Conservation (phyloP, 352 stramenopile genomes). For the Globisporangium middletonii region DNA sequence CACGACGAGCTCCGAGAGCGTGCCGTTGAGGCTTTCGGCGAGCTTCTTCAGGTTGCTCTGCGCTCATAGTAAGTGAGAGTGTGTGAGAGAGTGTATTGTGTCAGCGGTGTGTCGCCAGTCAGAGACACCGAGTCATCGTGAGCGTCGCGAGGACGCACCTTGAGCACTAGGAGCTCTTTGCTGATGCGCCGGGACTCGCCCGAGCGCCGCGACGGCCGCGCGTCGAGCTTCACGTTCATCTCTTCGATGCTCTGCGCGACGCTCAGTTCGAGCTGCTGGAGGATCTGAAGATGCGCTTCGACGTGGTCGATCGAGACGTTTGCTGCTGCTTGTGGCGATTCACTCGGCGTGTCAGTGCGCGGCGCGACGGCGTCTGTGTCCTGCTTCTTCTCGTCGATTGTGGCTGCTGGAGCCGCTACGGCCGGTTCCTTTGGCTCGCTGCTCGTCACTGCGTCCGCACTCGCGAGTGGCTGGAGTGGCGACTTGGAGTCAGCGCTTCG, state of each 20-base stretch:
- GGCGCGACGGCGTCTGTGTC: background rate
- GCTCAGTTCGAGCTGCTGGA: constrained; percentile 61
- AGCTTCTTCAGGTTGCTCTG: constrained; percentile 65
- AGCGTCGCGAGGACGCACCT: constrained; percentile 6
- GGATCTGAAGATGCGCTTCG: constrained; percentile 65
- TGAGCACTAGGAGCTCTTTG: constrained; percentile 35
- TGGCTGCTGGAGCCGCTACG: background rate
- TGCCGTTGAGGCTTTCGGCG: constrained; percentile 62
- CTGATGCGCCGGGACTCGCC: constrained; percentile 23
- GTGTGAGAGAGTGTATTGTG: background rate
- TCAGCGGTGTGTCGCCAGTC: background rate
- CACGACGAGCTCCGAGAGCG: constrained; percentile 67
- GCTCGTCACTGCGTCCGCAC: background rate
- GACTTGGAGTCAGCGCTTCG: too few relatives aligned
- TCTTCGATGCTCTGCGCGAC: constrained; percentile 63
- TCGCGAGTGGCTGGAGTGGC: too few relatives aligned
- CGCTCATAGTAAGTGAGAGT: too few relatives aligned
- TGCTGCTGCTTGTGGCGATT: constrained; percentile 2
- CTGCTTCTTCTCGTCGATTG: background rate
- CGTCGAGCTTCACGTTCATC: constrained; percentile 22
- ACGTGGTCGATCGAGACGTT: constrained; percentile 76
- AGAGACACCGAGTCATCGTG: too few relatives aligned
- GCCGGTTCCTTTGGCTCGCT: background rate
- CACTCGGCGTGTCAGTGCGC: background rate
- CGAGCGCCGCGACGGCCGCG: constrained; percentile 19